phyloP scores from a whole-genome alignment of 129 eudicot species.

The Helianthus tuberosus region DNA sequence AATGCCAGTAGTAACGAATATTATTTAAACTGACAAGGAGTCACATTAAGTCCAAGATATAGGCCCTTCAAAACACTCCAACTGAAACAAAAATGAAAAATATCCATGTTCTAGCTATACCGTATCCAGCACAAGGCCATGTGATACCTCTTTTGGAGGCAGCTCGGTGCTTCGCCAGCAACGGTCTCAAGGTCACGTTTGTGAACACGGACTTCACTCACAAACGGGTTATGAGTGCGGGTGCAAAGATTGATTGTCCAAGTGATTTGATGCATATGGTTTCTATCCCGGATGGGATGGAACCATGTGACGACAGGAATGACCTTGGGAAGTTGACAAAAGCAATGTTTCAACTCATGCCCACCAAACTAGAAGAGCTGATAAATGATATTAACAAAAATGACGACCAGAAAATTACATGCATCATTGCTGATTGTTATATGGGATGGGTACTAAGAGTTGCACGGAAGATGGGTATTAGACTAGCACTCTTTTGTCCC shows the following conservation, averaged over 20 bases:
- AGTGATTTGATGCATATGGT: conserved; percentile 18
- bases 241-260: conserved; percentile 14
- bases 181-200: conserved; percentile 8
- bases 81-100: neutral
- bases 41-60: neutral
- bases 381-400: conserved; percentile 32
- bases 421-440: conserved; percentile 45
- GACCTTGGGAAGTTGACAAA: conserved; percentile 31
- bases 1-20: too few relatives aligned
- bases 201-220: conserved; percentile 28
- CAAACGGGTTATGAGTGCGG: conserved; percentile 24
- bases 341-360: conserved; percentile 35
- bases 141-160: too few relatives aligned
- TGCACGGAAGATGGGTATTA: conserved; percentile 4
- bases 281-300: conserved; percentile 57
- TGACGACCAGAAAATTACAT: conserved; percentile 28
- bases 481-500: conserved; percentile 37
- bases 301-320: conserved; percentile 45
- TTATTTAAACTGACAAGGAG: too few relatives aligned
- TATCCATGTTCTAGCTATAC: too few relatives aligned
- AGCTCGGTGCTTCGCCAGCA: neutral
- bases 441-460: conserved; percentile 35
- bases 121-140: too few relatives aligned
- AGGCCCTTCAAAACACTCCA: neutral
- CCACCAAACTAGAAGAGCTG: conserved; percentile 40